These are phyloP conservation scores for Kernera saxatilis DNA, from an alignment of 345 rosid species.

Conservation along the genomic window DNA sequence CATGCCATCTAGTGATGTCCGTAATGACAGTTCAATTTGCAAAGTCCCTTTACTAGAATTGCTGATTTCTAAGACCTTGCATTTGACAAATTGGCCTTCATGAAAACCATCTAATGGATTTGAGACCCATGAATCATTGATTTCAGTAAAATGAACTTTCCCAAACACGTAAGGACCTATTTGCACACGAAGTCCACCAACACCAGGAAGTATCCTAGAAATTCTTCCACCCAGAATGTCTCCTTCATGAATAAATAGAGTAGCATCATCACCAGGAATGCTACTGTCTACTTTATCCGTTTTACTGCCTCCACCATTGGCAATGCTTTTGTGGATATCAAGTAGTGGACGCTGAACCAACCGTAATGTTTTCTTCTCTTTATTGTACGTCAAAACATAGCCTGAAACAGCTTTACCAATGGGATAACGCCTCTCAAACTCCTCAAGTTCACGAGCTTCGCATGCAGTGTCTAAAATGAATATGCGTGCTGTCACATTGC, in stretches of 20 bases:
- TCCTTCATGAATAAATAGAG: slow-evolving; percentile 64
- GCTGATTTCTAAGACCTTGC: slow-evolving; percentile 82
- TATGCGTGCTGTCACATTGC: slow-evolving; percentile 60
- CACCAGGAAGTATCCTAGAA: slow-evolving; percentile 64
- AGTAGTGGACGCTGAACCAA: slow-evolving; percentile 54
- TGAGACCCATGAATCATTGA: slow-evolving; percentile 59
- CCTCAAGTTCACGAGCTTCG: slow-evolving; percentile 68
- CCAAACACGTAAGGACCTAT: slow-evolving; percentile 75
- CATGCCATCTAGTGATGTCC: slow-evolving; percentile 60
- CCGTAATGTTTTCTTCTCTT: slow-evolving; percentile 62
- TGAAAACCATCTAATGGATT: slow-evolving; percentile 63
- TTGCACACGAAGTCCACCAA: slow-evolving; percentile 85
- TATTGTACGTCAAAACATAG: slow-evolving; percentile 52
- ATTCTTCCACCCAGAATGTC: slow-evolving; percentile 82
- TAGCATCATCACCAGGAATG: slow-evolving; percentile 32
- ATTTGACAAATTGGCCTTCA: slow-evolving; percentile 88
- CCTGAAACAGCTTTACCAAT: slow-evolving; percentile 69
- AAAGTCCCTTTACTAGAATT: slow-evolving; percentile 51
- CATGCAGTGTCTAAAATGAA: slow-evolving; percentile 72
- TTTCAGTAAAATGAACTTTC: slow-evolving; percentile 85
- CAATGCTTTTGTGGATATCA: slow-evolving; percentile 13
- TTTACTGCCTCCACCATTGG: slow-evolving; percentile 20
- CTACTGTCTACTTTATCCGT: slow-evolving; percentile 25
- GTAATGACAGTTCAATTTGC: slow-evolving; percentile 76
- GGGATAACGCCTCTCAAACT: slow-evolving; percentile 52